A percentile compares a stretch with the other conserved stretches of the same genome.
Conservation (phyloP, 2,329 filamentous ascomycete species). For the Hypoxylon sp. region DNA sequence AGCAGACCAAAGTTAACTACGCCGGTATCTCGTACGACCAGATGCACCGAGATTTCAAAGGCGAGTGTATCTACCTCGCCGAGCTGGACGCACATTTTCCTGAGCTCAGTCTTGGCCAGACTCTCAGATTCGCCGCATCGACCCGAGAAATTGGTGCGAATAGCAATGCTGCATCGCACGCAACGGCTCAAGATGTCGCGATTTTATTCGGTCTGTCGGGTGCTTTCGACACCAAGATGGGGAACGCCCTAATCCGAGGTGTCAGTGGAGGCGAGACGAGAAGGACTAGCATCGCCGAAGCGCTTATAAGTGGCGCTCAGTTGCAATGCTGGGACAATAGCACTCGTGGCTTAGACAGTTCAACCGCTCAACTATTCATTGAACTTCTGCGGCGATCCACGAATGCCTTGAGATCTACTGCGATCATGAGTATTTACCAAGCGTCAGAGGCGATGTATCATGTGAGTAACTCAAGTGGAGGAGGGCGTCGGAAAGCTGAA, state of each 20-base stretch:
- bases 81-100: constrained; percentile 87
- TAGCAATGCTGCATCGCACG: not conserved
- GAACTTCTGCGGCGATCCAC: not conserved
- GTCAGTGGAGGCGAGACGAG: constrained; percentile 80
- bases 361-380: constrained; percentile 67
- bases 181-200: not conserved
- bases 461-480: constrained; percentile 48
- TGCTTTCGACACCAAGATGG: constrained; percentile 75
- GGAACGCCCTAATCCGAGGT: constrained; percentile 80
- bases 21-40: constrained; percentile 49
- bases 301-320: constrained; percentile 67
- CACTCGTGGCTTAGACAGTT: constrained; percentile 79
- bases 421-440: constrained; percentile 74
- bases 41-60: not conserved
- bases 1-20: constrained; percentile 82
- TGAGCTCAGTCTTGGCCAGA: constrained; percentile 81
- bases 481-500: too few relatives aligned
- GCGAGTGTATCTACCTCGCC: constrained; percentile 87
- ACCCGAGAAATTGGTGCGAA: not conserved
- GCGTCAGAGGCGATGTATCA: constrained; percentile 74
- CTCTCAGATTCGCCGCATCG: constrained; percentile 81
- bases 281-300: constrained; percentile 73
- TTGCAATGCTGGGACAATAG: constrained; percentile 51
- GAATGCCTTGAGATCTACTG: constrained; percentile 12
- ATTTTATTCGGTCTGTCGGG: constrained; percentile 53